phyloP scores from a whole-genome alignment of 108 stramenopile species.

The Cylindrotheca fusiformis region DNA sequence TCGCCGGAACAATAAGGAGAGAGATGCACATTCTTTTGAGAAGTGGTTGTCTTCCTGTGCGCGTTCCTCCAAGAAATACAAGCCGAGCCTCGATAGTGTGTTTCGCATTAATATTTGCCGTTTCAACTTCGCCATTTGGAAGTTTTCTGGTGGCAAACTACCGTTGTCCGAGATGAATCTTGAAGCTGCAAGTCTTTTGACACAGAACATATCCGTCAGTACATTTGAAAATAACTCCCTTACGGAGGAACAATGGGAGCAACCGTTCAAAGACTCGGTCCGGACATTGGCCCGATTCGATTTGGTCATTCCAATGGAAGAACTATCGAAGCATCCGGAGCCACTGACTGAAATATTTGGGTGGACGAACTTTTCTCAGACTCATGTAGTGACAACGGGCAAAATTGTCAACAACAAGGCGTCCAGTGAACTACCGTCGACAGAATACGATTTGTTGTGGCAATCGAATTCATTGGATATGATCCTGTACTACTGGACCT shows the following conservation, averaged over 20 bases:
- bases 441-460: background rate
- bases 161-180: background rate
- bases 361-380: background rate
- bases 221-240: background rate
- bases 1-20: background rate
- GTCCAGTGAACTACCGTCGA: background rate
- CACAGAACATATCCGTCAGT: background rate
- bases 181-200: background rate
- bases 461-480: background rate
- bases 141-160: background rate
- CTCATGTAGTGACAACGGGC: background rate
- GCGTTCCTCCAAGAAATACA: background rate
- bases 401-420: background rate
- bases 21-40: background rate
- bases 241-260: background rate
- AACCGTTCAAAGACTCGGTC: background rate
- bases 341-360: background rate
- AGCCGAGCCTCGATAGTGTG: background rate
- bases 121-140: background rate
- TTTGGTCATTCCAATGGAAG: background rate
- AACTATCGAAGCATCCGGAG: background rate
- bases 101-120: background rate
- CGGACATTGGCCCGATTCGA: background rate
- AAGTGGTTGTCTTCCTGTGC: background rate
- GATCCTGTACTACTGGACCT: background rate